Evolutionary conservation across 805 yeast species (phyloP).

Genomic region (Saccharomycopsis fibuligera): DNA sequence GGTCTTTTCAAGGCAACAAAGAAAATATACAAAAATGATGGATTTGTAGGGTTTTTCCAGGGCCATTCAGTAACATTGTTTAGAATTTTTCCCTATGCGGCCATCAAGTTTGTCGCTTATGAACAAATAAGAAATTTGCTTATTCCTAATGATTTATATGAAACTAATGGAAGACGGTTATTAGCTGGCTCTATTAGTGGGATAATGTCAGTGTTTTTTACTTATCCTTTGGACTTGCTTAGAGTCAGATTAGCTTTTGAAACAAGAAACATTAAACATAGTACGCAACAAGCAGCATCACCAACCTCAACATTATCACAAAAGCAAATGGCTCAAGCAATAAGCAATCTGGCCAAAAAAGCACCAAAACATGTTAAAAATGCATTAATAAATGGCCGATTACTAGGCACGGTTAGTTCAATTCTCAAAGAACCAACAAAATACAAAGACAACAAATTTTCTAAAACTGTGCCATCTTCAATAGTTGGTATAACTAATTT

Average conservation of each 20-base stretch:
- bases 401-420: constrained; percentile 24
- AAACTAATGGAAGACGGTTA: constrained; percentile 74
- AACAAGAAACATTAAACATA: constrained; percentile 35
- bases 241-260: constrained; percentile 91
- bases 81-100: constrained; percentile 94
- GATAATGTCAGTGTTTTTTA: constrained; percentile 73
- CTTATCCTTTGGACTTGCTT: constrained; percentile 87
- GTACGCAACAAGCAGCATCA: constrained; percentile 15
- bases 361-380: no score
- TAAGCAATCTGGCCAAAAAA: no score
- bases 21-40: constrained; percentile 62
- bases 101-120: constrained; percentile 91
- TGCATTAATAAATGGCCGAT: constrained; percentile 22
- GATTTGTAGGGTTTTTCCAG: constrained; percentile 76
- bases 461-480: neutral
- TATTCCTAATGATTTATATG: constrained; percentile 69
- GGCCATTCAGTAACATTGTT: constrained; percentile 93
- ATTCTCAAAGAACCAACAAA: constrained; percentile 25
- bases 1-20: constrained; percentile 73
- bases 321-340: neutral
- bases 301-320: constrained; percentile 23
- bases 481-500: constrained; percentile 49
- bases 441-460: constrained; percentile 17
- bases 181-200: constrained; percentile 91
- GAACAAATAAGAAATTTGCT: constrained; percentile 80